Evolutionary conservation across 306 rosid species (phyloP).

Genomic region (Nissolia schottii): DNA sequence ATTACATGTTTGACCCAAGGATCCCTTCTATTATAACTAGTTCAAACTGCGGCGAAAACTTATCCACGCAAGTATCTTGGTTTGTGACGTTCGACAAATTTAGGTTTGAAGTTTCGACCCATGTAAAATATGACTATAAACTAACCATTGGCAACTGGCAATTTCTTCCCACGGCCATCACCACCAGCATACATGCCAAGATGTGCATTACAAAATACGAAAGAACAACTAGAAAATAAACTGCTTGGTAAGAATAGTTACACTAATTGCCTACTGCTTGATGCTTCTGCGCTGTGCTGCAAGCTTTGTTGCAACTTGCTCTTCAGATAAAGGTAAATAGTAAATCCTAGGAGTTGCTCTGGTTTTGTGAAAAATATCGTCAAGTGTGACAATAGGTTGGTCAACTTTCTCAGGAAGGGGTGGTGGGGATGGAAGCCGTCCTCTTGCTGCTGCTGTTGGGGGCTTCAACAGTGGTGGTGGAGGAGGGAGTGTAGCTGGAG

Average conservation of each 20-base stretch:
- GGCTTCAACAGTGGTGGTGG: conserved; percentile 41
- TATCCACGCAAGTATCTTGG: conserved; percentile 26
- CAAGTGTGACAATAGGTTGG: conserved; percentile 79
- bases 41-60: conserved; percentile 18
- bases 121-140: background rate
- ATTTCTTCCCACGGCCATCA: background rate
- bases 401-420: conserved; percentile 61
- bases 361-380: conserved; percentile 89
- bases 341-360: conserved; percentile 85
- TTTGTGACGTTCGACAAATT: conserved; percentile 17
- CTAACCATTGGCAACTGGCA: background rate
- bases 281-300: conserved; percentile 47
- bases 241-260: conserved; percentile 13
- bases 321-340: conserved; percentile 86
- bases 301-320: conserved; percentile 71
- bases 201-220: conserved; percentile 30
- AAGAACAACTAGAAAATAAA: conserved; percentile 12
- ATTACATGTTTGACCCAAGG: conserved; percentile 3
- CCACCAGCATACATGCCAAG: conserved; percentile 34
- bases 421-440: conserved; percentile 81
- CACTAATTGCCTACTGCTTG: conserved; percentile 34
- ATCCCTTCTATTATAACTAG: conserved; percentile 17
- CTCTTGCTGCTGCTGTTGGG: conserved; percentile 53
- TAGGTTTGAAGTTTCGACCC: conserved; percentile 1
- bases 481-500: conserved; percentile 13